Evolutionary conservation across 2,329 filamentous ascomycete species (phyloP).

Genomic region (Coniochaeta prunicola): DNA sequence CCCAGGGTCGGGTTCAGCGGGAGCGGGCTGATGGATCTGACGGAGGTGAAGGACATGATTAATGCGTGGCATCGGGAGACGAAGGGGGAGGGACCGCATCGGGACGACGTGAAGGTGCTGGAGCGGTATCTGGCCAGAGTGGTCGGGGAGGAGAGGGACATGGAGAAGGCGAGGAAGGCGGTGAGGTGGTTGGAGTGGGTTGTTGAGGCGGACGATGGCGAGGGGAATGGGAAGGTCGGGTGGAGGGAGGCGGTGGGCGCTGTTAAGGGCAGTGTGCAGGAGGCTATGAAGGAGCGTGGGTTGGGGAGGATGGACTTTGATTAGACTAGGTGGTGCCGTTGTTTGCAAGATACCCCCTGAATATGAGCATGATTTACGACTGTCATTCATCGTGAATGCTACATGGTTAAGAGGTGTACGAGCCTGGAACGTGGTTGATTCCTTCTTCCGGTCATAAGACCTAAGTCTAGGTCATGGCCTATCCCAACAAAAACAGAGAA

Average conservation of each 20-base stretch:
- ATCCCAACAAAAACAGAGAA: not conserved
- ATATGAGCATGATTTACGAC: not conserved
- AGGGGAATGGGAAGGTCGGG: conserved; percentile 25
- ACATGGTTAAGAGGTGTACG: not conserved
- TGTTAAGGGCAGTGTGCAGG: conserved; percentile 44
- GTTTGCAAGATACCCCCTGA: not conserved
- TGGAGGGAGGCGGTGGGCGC: conserved; percentile 39
- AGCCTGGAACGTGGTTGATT: not conserved
- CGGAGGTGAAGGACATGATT: conserved; percentile 67
- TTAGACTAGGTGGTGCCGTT: conserved; percentile 4
- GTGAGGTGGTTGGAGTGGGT: conserved; percentile 63
- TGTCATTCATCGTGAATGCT: not conserved
- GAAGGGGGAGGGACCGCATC: conserved; percentile 65
- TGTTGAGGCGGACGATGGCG: conserved; percentile 38
- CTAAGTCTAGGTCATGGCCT: not conserved
- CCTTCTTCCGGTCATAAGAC: not conserved
- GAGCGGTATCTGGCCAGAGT: conserved; percentile 66
- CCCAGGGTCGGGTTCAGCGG: conserved; percentile 38
- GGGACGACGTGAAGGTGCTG: conserved; percentile 69
- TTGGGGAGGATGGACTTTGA: conserved; percentile 46
- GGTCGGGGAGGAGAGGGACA: conserved; percentile 66
- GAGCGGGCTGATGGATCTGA: conserved; percentile 30
- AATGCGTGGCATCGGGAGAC: conserved; percentile 72
- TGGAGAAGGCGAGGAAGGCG: conserved; percentile 84
- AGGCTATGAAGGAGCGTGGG: conserved; percentile 48